Conservation (phyloP, 305 asterid genomes). For the Fraxinus sp. region DNA sequence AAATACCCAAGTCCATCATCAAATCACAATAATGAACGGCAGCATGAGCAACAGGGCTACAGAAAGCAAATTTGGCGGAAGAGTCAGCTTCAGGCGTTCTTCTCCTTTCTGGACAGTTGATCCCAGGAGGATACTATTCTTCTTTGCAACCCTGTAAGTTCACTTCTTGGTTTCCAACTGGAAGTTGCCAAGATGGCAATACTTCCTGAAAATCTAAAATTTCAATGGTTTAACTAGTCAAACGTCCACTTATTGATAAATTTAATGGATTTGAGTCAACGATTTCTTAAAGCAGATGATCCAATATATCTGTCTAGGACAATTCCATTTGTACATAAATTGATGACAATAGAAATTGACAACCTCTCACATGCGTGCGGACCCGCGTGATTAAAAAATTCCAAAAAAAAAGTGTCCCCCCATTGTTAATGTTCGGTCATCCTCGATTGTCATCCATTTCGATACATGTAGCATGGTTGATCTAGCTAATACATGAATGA, state of each 20-base stretch:
- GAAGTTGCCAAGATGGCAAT: neutral
- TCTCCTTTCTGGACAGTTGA: slow-evolving; percentile 38
- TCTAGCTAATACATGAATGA: neutral
- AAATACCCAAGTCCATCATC: slow-evolving; percentile 55
- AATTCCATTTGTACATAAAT: too few species aligned
- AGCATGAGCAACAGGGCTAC: slow-evolving; percentile 20
- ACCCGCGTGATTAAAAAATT: too few species aligned
- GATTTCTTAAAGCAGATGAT: neutral
- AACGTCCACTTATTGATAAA: neutral
- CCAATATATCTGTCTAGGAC: neutral
- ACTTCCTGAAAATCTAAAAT: neutral
- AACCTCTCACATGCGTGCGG: too few species aligned
- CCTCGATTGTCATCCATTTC: too few species aligned
- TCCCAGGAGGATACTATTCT: slow-evolving; percentile 66
- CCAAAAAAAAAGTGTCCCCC: too few species aligned
- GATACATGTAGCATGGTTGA: neutral
- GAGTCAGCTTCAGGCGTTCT: slow-evolving; percentile 60
- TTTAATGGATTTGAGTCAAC: neutral
- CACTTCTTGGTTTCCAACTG: neutral
- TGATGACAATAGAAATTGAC: too few species aligned
- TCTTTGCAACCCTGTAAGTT: slow-evolving; percentile 86
- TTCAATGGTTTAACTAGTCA: neutral
- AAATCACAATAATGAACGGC: slow-evolving; percentile 58
- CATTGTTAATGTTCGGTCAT: too few species aligned
- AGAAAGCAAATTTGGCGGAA: slow-evolving; percentile 37